Evolutionary conservation across 2,329 filamentous ascomycete genomes (phyloP), one percentile per base, ranked within the genome.

Genomic region (Diaporthe citriasiana): DNA sequence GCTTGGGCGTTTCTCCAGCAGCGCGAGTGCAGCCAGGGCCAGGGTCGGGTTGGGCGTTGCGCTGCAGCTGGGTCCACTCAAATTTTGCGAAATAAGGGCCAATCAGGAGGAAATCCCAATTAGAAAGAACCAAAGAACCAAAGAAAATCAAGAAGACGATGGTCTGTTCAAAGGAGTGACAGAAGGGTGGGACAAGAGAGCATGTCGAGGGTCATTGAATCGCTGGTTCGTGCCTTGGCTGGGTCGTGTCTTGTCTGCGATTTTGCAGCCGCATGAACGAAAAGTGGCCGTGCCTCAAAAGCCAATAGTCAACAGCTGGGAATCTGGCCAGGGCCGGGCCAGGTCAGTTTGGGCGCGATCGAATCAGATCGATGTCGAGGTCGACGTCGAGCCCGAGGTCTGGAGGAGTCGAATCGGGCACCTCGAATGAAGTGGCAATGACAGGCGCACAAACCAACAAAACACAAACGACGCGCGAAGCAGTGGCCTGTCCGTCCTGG

Each of bases 151-250:
- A 70, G 27, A 57, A 45, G 40, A 63, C 59, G 42, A 60, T 38
- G 45, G 55, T 30, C 50, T 63, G 72, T 65, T 75, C 70, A 75
- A 75, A 70, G 71, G 74, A 75, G 74, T 60, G 72, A 74, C 72
- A 71, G 47, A 72, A 74, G 45, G 59, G 56, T 59, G 38, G 55
- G 68, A 40, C 56, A 42, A 63, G 69, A 71, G 45, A 53, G 30
- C 73, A 68, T 68, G 63, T 53, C 63, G 47, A 27, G 47, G 33
- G n/a, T 40, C 47, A 53, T 68, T 33, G 47, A 68, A 30, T 68
- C 22, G 47, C 63, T n/a, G 63, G 63, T 53, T 66, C 19, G 63
- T 50, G 63, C 63, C 63, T 68, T 68, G 63, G 33, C 63, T 53
- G 63, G 47, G 63, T 53, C 63, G 30, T 68, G 63, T 53, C 45